Evolutionary conservation across 345 rosid species (phyloP), one percentile per base, ranked within the genome.

Genomic region (Salix exigua): DNA sequence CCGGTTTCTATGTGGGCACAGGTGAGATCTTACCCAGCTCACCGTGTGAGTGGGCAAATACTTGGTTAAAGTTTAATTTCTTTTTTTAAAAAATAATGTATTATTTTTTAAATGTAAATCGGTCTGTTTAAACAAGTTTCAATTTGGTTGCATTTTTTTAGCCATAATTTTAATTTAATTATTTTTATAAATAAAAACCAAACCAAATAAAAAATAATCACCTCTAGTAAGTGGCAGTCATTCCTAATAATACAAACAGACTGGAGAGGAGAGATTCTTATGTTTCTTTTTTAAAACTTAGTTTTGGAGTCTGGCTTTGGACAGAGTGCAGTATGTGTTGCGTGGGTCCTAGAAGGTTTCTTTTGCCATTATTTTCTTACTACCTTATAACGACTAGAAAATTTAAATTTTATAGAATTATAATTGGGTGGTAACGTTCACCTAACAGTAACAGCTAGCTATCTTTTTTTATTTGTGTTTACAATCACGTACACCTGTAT

Each of bases 191-290:
- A 33, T 33, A 33, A 33, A 1, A 33, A 33, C 1, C 1, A 33
- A 33, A 33, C 6, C 6, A 33, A 5, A 33, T 4, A 33, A 33
- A 33, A 33, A 33, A 33, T 33, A 33, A 33, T 33, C 37, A 33
- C 6, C 37, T 5, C 37, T 33, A 5, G 6, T 33, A 4, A 2
- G 84, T 10, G 44, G 44, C 0, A 18, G 58, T 87, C 90, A 81
- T 83, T 51, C 44, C 58, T 18, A 18, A 6, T 51, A 18, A 18
- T 6, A 51, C 44, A 51, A 19, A 18, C n/a, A 51, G 58, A 19
- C 19, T 50, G 19, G 7, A 18, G 58, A 6, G 8, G 58, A 6
- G 21, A 51, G 58, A 19, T 51, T 19, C 23, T 6, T 6, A 5
- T 0, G 23, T 18, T 51, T 50, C 7, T 18, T 19, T 33, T 5